These are phyloP conservation scores for Cladorrhinum samala DNA, from an alignment of 495 filamentous ascomycete genomes.

Conservation along the genomic window DNA sequence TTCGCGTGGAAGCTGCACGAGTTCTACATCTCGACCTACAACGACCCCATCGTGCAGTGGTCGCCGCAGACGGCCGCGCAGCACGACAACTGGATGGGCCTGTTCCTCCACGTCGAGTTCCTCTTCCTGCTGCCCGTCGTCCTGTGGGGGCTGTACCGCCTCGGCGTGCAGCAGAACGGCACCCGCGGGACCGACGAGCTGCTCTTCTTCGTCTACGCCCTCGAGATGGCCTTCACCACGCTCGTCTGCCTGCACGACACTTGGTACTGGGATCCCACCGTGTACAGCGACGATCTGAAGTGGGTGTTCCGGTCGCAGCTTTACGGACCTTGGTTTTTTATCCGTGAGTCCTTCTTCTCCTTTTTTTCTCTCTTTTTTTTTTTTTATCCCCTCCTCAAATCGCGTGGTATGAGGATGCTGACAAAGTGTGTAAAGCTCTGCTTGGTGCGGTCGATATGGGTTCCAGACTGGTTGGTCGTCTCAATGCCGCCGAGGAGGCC, in stretches of 20 bases:
- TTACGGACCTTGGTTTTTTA: slow-evolving; percentile 65
- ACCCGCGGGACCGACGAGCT: slow-evolving; percentile 51
- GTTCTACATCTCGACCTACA: slow-evolving; percentile 62
- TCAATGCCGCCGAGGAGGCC: slow-evolving; percentile 28
- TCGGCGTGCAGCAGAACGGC: slow-evolving; percentile 21
- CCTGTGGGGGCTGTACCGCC: slow-evolving; percentile 45
- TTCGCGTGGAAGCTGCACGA: slow-evolving; percentile 46
- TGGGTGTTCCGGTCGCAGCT: slow-evolving; percentile 44
- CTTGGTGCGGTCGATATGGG: slow-evolving; percentile 39
- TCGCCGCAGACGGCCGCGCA: slow-evolving; percentile 38
- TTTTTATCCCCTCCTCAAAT: too few species aligned
- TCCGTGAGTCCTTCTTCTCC: slow-evolving; percentile 52
- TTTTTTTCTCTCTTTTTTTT: too few species aligned
- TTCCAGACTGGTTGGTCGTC: slow-evolving; percentile 28
- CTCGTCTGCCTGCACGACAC: slow-evolving; percentile 54
- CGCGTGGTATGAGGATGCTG: slow-evolving; percentile 9
- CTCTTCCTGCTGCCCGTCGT: slow-evolving; percentile 63
- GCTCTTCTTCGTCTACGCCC: slow-evolving; percentile 60
- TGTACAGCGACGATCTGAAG: slow-evolving; percentile 47
- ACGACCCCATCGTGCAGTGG: slow-evolving; percentile 68
- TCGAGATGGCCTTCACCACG: slow-evolving; percentile 68
- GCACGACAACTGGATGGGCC: slow-evolving; percentile 57
- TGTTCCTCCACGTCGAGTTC: slow-evolving; percentile 64
- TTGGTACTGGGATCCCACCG: slow-evolving; percentile 44
- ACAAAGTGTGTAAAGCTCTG: slow-evolving; percentile 28